Conservation (phyloP, 192 early-diverging fungal species). For the Linnemannia elongata region DNA sequence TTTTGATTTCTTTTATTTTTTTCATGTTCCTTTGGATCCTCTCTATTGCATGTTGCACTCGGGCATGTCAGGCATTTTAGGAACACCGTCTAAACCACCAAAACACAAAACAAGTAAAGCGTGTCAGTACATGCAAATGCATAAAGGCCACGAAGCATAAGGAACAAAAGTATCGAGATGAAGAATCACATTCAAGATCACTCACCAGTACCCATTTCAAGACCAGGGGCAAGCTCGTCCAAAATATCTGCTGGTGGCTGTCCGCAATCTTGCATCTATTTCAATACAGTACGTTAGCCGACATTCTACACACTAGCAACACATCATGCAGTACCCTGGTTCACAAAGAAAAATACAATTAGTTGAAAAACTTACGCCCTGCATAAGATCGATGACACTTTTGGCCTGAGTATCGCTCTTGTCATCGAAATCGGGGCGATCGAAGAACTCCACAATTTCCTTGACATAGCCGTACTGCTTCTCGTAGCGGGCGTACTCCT, state of each 20-base stretch:
- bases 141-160: not conserved
- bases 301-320: not conserved
- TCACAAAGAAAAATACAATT: conserved; percentile 3
- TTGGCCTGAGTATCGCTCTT: conserved; percentile 77
- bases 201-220: conserved; percentile 77
- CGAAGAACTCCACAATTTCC: conserved; percentile 89
- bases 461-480: conserved; percentile 83
- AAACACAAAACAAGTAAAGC: not conserved
- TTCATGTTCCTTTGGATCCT: not conserved
- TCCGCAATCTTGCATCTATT: conserved; percentile 95
- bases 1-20: conserved; percentile 9
- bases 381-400: conserved; percentile 92
- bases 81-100: conserved; percentile 55
- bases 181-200: not conserved
- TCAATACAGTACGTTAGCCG: not conserved
- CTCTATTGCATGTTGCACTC: conserved; percentile 65
- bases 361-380: conserved; percentile 70
- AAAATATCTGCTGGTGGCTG: conserved; percentile 94
- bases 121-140: not conserved
- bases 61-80: conserved; percentile 66
- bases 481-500: conserved; percentile 82
- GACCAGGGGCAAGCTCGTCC: conserved; percentile 91
- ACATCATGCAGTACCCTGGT: not conserved
- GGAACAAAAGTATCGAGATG: not conserved
- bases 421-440: conserved; percentile 76